These are phyloP conservation scores for Globisporangium mamillatum DNA, from an alignment of 352 stramenopile species.

Conservation along the genomic window DNA sequence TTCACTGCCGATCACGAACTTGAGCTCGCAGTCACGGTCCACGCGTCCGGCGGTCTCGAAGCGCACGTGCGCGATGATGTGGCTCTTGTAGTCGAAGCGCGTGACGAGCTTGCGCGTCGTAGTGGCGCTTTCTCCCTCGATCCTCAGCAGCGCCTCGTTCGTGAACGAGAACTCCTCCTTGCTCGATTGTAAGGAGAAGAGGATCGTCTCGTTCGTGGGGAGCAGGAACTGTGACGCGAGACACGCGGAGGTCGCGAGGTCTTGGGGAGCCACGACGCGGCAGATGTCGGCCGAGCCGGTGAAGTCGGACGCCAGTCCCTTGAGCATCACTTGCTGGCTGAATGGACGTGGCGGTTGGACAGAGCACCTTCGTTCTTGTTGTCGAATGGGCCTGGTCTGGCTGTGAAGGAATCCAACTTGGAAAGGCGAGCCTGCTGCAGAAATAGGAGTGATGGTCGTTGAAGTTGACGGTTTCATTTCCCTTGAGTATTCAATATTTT, in stretches of 20 bases:
- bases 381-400: neutral
- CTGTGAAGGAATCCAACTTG: neutral
- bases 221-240: slow-evolving; percentile 3
- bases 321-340: slow-evolving; percentile 32
- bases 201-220: neutral
- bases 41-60: slow-evolving; percentile 20
- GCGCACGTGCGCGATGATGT: slow-evolving; percentile 14
- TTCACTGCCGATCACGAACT: slow-evolving; percentile 42
- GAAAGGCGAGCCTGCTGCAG: neutral
- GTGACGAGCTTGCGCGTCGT: slow-evolving; percentile 19
- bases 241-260: neutral
- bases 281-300: slow-evolving; percentile 49
- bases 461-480: neutral
- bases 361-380: neutral
- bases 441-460: neutral
- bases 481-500: neutral
- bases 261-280: slow-evolving; percentile 10
- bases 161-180: slow-evolving; percentile 24
- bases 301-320: slow-evolving; percentile 43
- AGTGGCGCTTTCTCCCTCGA: slow-evolving; percentile 12
- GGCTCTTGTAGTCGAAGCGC: slow-evolving; percentile 15
- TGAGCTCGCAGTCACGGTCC: slow-evolving; percentile 31
- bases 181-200: slow-evolving; percentile 18
- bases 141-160: slow-evolving; percentile 12
- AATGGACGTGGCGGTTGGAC: neutral